These are phyloP conservation scores for Vanderwaltozyma polyspora DNA, from an alignment of 805 yeast genomes.

Conservation along the genomic window DNA sequence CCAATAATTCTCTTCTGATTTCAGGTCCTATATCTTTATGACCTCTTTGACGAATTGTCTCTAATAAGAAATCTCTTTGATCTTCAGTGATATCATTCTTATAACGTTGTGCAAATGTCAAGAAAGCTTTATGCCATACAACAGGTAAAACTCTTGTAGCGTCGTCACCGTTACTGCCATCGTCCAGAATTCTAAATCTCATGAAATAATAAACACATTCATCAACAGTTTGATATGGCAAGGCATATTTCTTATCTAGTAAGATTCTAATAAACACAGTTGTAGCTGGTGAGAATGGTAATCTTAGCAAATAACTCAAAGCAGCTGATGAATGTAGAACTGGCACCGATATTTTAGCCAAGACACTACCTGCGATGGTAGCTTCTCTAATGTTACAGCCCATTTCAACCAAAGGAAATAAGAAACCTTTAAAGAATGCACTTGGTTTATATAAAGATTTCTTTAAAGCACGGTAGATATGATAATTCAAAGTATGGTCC, in stretches of 20 bases:
- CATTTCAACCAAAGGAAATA: slow-evolving; percentile 82
- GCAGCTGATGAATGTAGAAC: slow-evolving; percentile 96
- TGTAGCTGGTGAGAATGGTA: slow-evolving; percentile 79
- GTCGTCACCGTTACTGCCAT: slow-evolving; percentile 31
- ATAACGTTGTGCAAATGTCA: slow-evolving; percentile 90
- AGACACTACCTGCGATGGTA: slow-evolving; percentile 83
- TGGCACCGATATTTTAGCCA: slow-evolving; percentile 83
- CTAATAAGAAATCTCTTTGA: slow-evolving; percentile 87
- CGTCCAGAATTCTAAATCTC: slow-evolving; percentile 62
- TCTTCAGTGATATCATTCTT: slow-evolving; percentile 98
- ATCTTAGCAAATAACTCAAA: slow-evolving; percentile 66
- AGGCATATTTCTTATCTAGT: slow-evolving; percentile 88
- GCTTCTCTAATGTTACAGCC: slow-evolving; percentile 91
- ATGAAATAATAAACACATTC: slow-evolving; percentile 89
- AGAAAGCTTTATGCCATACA: slow-evolving; percentile 94
- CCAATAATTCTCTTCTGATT: slow-evolving; percentile 82
- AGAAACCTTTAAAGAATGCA: slow-evolving; percentile 93
- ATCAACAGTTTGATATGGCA: slow-evolving; percentile 93
- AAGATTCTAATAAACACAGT: slow-evolving; percentile 83
- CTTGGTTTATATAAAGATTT: slow-evolving; percentile 93
- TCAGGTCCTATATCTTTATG: slow-evolving; percentile 89
- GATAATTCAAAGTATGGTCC: slow-evolving; percentile 77
- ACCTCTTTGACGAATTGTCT: slow-evolving; percentile 79
- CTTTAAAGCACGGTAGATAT: slow-evolving; percentile 81
- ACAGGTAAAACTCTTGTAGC: slow-evolving; percentile 58